Evolutionary conservation across 345 rosid genomes (phyloP).

Genomic region (Syzygium grande): DNA sequence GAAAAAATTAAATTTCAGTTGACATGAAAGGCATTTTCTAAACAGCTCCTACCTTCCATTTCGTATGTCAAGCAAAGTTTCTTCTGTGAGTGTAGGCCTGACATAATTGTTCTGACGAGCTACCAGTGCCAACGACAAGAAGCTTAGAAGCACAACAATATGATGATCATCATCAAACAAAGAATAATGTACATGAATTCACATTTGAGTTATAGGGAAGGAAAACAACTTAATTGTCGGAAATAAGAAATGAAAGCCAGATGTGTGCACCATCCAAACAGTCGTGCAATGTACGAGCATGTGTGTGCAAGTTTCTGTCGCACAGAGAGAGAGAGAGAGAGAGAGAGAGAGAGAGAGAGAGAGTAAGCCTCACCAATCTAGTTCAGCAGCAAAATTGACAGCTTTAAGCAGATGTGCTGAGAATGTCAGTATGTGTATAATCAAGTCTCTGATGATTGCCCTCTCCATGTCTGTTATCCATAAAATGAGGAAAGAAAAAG

Average conservation of each 20-base stretch:
- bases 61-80: conserved; percentile 62
- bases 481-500: conserved; percentile 6
- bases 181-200: not conserved
- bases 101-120: conserved; percentile 92
- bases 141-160: conserved; percentile 26
- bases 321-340: not conserved
- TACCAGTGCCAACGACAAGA: conserved; percentile 73
- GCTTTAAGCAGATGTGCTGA: conserved; percentile 73
- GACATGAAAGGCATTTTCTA: not conserved
- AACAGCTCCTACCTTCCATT: conserved; percentile 64
- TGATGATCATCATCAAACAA: not conserved
- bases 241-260: not conserved
- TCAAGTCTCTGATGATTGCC: conserved; percentile 79
- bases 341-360: not conserved
- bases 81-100: conserved; percentile 74
- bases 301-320: not conserved
- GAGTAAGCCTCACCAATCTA: conserved; percentile 69
- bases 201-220: not conserved
- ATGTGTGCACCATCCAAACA: not conserved
- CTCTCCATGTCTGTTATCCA: conserved; percentile 78
- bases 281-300: not conserved
- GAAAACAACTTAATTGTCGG: not conserved
- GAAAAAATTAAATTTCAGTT: not conserved
- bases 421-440: conserved; percentile 60
- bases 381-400: conserved; percentile 78